phyloP scores from a whole-genome alignment of 2,329 filamentous ascomycete species.

The Aspergillus sp. region DNA sequence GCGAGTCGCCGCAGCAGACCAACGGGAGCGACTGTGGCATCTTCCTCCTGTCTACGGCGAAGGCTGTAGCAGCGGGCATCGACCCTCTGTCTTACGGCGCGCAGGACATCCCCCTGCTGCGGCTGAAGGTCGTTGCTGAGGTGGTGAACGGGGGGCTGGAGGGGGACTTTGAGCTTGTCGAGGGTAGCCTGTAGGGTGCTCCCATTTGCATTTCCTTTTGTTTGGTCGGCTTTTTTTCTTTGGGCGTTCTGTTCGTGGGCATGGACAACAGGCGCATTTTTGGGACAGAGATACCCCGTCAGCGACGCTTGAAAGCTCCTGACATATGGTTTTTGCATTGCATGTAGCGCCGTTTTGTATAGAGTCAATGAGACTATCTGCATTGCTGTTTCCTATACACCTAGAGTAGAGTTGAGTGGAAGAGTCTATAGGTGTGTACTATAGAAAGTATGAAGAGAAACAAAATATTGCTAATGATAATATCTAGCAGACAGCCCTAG shows the following conservation, averaged over 20 bases:
- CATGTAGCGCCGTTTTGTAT: no score
- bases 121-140: constrained; percentile 40
- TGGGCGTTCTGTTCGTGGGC: neutral
- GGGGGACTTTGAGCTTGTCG: constrained; percentile 30
- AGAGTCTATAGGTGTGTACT: no score
- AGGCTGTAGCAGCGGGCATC: constrained; percentile 36
- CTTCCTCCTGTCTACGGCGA: constrained; percentile 41
- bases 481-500: no score
- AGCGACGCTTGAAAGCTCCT: no score
- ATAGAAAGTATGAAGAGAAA: no score
- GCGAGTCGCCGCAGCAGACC: constrained; percentile 34
- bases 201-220: no score
- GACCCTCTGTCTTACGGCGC: constrained; percentile 35
- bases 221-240: constrained; percentile 1
- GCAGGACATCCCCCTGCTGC: constrained; percentile 30
- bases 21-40: constrained; percentile 44
- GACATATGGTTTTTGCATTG: no score
- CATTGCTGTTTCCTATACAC: no score
- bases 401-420: no score
- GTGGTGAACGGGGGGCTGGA: constrained; percentile 37
- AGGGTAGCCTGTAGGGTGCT: neutral
- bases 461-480: neutral
- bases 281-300: no score
- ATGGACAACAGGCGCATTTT: no score
- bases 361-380: no score